Conservation (phyloP, 345 rosid genomes). For the Moringa oleifera region DNA sequence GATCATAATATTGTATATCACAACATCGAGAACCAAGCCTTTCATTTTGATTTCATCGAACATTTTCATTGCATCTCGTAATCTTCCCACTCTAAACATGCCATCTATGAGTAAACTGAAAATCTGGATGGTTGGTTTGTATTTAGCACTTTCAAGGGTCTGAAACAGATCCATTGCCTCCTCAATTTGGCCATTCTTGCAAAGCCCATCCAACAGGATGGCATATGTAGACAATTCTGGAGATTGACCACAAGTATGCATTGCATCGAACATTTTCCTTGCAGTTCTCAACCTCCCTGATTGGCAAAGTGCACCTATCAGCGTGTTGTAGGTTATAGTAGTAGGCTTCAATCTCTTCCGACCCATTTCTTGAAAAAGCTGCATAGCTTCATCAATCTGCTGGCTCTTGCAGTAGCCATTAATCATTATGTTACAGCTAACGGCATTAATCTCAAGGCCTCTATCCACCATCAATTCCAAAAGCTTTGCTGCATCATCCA, state of each 20-base stretch:
- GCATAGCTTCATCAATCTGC: conserved; percentile 16
- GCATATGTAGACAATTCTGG: conserved; percentile 9
- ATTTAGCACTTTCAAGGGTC: conserved; percentile 5
- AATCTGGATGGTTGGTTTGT: conserved; percentile 9
- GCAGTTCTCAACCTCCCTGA: conserved; percentile 22
- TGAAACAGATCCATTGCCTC: conserved; percentile 19
- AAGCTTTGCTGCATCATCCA: conserved; percentile 18
- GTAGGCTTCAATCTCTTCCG: conserved; percentile 17
- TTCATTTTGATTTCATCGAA: not conserved
- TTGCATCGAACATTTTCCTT: conserved; percentile 11
- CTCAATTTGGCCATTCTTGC: conserved; percentile 12
- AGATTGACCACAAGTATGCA: conserved; percentile 1
- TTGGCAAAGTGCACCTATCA: conserved; percentile 17
- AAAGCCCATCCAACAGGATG: conserved; percentile 19
- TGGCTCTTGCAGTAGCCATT: conserved; percentile 20
- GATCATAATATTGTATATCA: conserved; percentile 19
- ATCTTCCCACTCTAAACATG: conserved; percentile 5
- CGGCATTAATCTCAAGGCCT: conserved; percentile 10
- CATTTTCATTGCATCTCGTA: conserved; percentile 8
- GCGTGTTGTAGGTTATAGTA: conserved; percentile 14
- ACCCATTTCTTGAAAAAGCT: conserved; percentile 17
- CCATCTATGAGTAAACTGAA: conserved; percentile 20
- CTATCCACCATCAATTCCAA: conserved; percentile 12
- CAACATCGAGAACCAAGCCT: conserved; percentile 13
- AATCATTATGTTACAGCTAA: conserved; percentile 20